Evolutionary conservation across 306 rosid genomes (phyloP).

Genomic region (Inga oerstediana): DNA sequence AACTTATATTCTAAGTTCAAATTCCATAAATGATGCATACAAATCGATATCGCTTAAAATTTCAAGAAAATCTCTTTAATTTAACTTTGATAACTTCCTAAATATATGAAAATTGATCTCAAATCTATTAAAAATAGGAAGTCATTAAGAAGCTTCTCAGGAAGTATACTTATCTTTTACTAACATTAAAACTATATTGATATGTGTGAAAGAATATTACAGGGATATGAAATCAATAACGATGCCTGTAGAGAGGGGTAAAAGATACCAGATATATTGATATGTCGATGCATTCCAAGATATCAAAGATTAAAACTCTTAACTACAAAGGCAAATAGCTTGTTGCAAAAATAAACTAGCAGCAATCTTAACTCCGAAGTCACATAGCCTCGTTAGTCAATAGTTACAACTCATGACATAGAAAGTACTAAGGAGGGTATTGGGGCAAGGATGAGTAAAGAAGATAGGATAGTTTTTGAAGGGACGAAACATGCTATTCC

Average conservation of each 20-base stretch:
- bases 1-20: too few species aligned
- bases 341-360: background rate
- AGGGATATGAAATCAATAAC: too few species aligned
- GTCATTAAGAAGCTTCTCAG: background rate
- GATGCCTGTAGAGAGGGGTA: too few species aligned
- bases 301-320: background rate
- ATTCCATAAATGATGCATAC: too few species aligned
- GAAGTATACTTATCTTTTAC: background rate
- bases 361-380: background rate
- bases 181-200: too few species aligned
- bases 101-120: too few species aligned
- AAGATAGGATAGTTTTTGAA: background rate
- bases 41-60: too few species aligned
- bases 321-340: background rate
- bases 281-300: background rate
- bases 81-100: accelerated
- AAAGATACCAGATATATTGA: too few species aligned
- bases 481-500: conserved; percentile 45
- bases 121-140: too few species aligned
- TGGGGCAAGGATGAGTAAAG: background rate
- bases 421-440: background rate
- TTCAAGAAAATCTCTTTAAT: too few species aligned
- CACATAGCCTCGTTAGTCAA: background rate
- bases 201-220: background rate
- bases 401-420: background rate